Evolutionary conservation across 345 rosid species (phyloP).

Genomic region (Trapa bicornis): DNA sequence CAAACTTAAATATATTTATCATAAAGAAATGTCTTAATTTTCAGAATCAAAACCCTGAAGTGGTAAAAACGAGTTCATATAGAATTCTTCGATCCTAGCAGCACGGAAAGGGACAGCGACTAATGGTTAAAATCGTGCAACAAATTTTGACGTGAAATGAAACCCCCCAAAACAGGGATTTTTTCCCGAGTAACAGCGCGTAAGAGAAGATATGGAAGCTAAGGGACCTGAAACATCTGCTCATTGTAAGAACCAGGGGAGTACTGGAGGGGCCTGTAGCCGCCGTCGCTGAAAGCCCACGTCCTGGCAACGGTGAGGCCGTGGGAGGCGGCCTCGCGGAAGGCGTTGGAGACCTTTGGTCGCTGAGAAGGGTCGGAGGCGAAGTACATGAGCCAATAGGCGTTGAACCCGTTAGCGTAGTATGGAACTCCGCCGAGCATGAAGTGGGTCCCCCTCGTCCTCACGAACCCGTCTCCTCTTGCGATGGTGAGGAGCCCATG

Average conservation of each 20-base stretch:
- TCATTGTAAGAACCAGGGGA: constrained; percentile 76
- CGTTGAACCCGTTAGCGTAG: constrained; percentile 84
- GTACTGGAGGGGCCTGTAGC: constrained; percentile 56
- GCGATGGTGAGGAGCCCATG: constrained; percentile 19
- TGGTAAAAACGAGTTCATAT: no score
- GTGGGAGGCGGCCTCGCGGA: constrained; percentile 51
- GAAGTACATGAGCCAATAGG: constrained; percentile 81
- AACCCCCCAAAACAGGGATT: not conserved
- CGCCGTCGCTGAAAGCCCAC: constrained; percentile 91
- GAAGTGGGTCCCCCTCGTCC: constrained; percentile 49
- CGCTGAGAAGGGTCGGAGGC: constrained; percentile 67
- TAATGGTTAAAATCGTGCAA: no score
- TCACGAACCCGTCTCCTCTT: constrained; percentile 50
- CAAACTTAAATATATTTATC: no score
- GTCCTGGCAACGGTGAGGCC: constrained; percentile 75
- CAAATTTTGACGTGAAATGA: no score
- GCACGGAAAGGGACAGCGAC: no score
- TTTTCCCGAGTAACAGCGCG: not conserved
- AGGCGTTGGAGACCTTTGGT: constrained; percentile 42
- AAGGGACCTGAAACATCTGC: constrained; percentile 52
- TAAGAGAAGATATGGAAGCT: not conserved
- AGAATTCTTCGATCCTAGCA: no score
- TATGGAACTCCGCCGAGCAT: constrained; percentile 57
- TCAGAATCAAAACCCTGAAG: no score
- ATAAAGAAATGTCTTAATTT: no score